Base-by-base conservation (phyloP, 2,329 filamentous ascomycete species). In the Gaeumannomyces tritici region DNA sequence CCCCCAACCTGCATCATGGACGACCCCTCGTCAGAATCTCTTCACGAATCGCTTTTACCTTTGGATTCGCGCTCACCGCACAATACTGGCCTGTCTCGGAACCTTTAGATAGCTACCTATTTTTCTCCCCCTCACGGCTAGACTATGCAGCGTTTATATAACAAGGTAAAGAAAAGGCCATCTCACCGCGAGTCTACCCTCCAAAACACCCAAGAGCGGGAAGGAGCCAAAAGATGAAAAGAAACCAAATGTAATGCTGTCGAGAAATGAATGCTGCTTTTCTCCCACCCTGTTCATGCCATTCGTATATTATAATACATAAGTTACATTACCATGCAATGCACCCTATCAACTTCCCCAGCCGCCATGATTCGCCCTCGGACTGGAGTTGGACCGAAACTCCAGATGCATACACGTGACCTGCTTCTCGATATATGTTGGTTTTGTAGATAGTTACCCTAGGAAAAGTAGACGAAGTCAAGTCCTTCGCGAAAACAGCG, bases 221-320 rank as follows among this genome's bases (percentile, higher is more conserved):
- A 7, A 24, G 6, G 21, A 51, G 2, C 21, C 9, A 11, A 21
- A 9, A 51, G 13, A 51, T 2, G 5, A 51, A 51, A 42, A 51
- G 42, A 51, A 51, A 9, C 42, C 21, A 21, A 51, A 51, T 2
- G 42, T 51, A 51, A 9, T 51, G 21, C 21, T 51, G 42, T 21
- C n/a, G 42, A n/a, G 21, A 51, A 42, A 27, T 54, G 60, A 33
- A 63, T 51, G 54, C 59, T 28, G 61, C 59, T 13, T 59, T 35
- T 35, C 35, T 13, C 21, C 31, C 28, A 21, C 57, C 29, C 57
- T 15, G 6, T 31, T 59, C 21, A 59, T 35, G 15, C 58, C 21
- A 28, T 55, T 42, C 51, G 55, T 61, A 61, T 57, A 61, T 61
- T 61, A 61, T 61, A 47, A 24, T 61, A 61, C 60, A 61, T 61